Percentiles rank a stretch among this genome's conserved stretches.
Conservation (phyloP, 2,329 filamentous ascomycete species). For the Chlorencoelia australis region DNA sequence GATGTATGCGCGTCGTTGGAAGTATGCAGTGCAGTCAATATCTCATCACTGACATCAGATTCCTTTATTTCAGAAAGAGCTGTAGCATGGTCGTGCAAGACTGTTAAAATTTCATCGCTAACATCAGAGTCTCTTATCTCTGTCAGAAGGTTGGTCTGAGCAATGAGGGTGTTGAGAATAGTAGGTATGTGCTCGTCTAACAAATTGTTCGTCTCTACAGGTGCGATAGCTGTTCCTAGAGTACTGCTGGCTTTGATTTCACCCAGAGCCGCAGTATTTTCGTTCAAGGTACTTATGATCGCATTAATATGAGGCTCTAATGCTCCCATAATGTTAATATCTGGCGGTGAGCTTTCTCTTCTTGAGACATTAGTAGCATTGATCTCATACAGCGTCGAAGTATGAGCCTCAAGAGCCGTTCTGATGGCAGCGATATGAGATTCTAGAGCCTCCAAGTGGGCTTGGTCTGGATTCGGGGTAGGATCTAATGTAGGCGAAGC, state of each 20-base stretch:
- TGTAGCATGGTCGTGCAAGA: slow-evolving; percentile 20
- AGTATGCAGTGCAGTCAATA: slow-evolving; percentile 23
- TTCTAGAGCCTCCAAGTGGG: slow-evolving; percentile 11
- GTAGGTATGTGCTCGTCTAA: slow-evolving; percentile 9
- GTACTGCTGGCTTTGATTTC: slow-evolving; percentile 7
- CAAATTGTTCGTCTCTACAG: slow-evolving; percentile 1
- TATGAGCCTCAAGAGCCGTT: slow-evolving; percentile 3
- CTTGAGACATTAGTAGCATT: slow-evolving; percentile 11
- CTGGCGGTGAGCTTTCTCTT: slow-evolving; percentile 4
- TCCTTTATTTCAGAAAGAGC: slow-evolving; percentile 20
- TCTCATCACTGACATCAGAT: slow-evolving; percentile 23
- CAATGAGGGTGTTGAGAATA: slow-evolving; percentile 16
- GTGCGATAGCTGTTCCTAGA: too few relatives aligned
- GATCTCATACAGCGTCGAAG: slow-evolving; percentile 6
- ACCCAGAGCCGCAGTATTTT: slow-evolving; percentile 2
- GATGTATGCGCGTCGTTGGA: slow-evolving; percentile 17
- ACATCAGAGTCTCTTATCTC: slow-evolving; percentile 26
- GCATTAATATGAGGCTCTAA: slow-evolving; percentile 2
- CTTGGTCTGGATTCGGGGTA: background rate
- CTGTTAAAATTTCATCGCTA: slow-evolving; percentile 24
- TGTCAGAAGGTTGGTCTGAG: slow-evolving; percentile 16
- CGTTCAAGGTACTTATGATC: slow-evolving; percentile 1
- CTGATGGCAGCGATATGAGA: slow-evolving; percentile 13
- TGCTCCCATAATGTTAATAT: slow-evolving; percentile 7
- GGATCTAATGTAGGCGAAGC: slow-evolving; percentile 3